Evolutionary conservation across 2,329 filamentous ascomycete species (phyloP).

Genomic region (Xylariaceae sp.): DNA sequence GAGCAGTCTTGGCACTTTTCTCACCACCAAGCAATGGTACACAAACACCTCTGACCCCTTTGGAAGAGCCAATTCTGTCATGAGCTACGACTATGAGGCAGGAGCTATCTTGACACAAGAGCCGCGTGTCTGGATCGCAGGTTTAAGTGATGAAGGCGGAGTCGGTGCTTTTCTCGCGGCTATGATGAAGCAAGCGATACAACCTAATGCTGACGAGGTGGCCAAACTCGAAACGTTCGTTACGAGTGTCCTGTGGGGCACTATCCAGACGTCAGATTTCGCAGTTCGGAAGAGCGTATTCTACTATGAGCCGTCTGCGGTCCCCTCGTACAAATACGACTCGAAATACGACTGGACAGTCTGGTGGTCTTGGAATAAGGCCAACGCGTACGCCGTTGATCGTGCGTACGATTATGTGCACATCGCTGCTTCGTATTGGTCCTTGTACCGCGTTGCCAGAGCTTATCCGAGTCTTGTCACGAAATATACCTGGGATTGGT

Average conservation of each 20-base stretch:
- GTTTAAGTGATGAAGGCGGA: slow-evolving; percentile 57
- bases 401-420: slow-evolving; percentile 60
- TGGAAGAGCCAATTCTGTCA: slow-evolving; percentile 48
- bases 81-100: slow-evolving; percentile 53
- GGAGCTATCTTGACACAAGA: slow-evolving; percentile 42
- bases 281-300: slow-evolving; percentile 53
- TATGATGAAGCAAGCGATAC: slow-evolving; percentile 50
- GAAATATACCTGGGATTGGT: slow-evolving; percentile 48
- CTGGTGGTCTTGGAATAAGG: slow-evolving; percentile 50
- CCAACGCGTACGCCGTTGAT: slow-evolving; percentile 41
- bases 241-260: slow-evolving; percentile 46
- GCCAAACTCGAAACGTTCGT: slow-evolving; percentile 52
- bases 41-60: slow-evolving; percentile 51
- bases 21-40: slow-evolving; percentile 52
- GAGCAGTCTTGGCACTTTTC: slow-evolving; percentile 46
- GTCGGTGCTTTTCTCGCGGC: slow-evolving; percentile 53
- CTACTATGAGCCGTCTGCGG: slow-evolving; percentile 47
- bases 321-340: slow-evolving; percentile 43
- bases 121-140: slow-evolving; percentile 53
- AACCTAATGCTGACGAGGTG: slow-evolving; percentile 47
- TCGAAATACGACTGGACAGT: slow-evolving; percentile 42
- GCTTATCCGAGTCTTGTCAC: slow-evolving; percentile 43
- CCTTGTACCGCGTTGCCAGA: slow-evolving; percentile 51
- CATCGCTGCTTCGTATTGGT: slow-evolving; percentile 53
- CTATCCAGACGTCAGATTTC: slow-evolving; percentile 44